phyloP scores from a whole-genome alignment of 495 filamentous ascomycete species.

The Daldinia grandis region DNA sequence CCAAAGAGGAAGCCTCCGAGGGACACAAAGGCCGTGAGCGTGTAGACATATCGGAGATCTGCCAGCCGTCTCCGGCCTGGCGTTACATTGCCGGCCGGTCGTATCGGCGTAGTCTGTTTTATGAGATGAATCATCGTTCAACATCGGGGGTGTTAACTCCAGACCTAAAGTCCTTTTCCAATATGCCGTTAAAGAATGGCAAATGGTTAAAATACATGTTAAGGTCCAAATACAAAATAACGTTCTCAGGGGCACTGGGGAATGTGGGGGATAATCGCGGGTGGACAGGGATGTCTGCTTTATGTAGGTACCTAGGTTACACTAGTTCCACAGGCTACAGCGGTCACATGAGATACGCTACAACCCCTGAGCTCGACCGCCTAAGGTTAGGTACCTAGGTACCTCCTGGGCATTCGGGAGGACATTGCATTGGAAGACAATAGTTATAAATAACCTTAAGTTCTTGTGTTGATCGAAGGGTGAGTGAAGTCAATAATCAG shows the following conservation, averaged over 20 bases:
- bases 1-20: slow-evolving; percentile 59
- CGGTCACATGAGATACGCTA: slow-evolving; percentile 12
- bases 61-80: slow-evolving; percentile 14
- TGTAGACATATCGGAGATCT: slow-evolving; percentile 39
- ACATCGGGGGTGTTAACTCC: neutral
- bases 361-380: neutral
- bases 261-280: slow-evolving; percentile 6
- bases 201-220: neutral
- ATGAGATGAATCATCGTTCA: slow-evolving; percentile 23
- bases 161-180: neutral
- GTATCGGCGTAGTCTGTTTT: slow-evolving; percentile 37
- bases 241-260: slow-evolving; percentile 7
- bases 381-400: no score
- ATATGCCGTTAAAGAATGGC: neutral
- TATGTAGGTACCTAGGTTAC: no score
- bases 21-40: slow-evolving; percentile 41
- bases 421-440: no score
- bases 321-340: slow-evolving; percentile 22
- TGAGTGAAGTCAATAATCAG: no score
- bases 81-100: slow-evolving; percentile 16
- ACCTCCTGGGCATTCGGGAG: no score
- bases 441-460: no score
- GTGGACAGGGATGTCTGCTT: neutral
- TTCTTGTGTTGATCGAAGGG: no score
- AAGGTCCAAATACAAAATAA: neutral